These are phyloP conservation scores for Glarea lozoyensis DNA, from an alignment of 495 filamentous ascomycete species.

Conservation along the genomic window DNA sequence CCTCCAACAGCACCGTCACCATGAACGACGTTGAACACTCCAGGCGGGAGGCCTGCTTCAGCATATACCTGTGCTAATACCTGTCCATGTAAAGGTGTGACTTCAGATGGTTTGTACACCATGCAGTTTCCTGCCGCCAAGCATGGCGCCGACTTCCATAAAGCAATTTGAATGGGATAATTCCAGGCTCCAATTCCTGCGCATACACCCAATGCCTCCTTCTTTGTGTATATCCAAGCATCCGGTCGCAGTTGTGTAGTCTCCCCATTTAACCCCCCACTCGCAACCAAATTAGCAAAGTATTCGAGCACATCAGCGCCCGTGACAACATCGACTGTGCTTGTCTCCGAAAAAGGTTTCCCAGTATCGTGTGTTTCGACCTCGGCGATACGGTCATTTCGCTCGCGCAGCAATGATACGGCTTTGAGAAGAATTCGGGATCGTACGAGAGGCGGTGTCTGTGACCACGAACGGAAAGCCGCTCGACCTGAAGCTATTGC, in stretches of 20 bases:
- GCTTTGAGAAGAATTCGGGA: conserved; percentile 64
- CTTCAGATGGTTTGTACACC: conserved; percentile 81
- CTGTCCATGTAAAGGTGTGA: conserved; percentile 64
- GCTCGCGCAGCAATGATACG: conserved; percentile 52
- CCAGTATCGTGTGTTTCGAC: conserved; percentile 67
- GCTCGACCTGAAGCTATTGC: conserved; percentile 51
- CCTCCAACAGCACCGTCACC: conserved; percentile 64
- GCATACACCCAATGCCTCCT: conserved; percentile 67
- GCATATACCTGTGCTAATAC: conserved; percentile 61
- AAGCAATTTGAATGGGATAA: conserved; percentile 78
- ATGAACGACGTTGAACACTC: conserved; percentile 76
- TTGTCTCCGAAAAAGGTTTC: conserved; percentile 67
- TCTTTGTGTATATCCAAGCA: conserved; percentile 67
- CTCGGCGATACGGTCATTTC: conserved; percentile 61
- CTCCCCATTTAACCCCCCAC: conserved; percentile 61
- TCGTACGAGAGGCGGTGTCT: conserved; percentile 52
- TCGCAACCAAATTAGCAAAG: conserved; percentile 62
- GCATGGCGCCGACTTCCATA: conserved; percentile 80
- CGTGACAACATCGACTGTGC: conserved; percentile 63
- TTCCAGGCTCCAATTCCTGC: conserved; percentile 79
- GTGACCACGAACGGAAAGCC: conserved; percentile 61
- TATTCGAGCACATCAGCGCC: conserved; percentile 73
- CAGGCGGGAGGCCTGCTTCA: conserved; percentile 64
- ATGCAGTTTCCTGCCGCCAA: conserved; percentile 79
- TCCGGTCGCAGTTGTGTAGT: conserved; percentile 57